Base-by-base conservation (phyloP, 139 green algal species). In the Chlorella sp. region DNA sequence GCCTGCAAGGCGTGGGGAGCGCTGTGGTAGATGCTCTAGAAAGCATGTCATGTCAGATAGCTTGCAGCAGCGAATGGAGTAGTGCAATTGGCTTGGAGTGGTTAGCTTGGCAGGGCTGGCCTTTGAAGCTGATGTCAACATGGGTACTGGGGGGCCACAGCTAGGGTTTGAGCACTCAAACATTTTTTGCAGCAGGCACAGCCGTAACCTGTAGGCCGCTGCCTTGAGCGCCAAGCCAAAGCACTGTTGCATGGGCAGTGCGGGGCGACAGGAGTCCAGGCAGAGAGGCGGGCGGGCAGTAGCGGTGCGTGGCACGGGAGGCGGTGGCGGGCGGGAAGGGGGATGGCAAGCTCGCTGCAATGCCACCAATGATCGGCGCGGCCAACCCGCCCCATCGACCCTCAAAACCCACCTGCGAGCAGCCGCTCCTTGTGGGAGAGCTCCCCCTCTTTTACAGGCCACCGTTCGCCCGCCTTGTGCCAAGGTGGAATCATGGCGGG, bases 341-440 rank as follows among this genome's bases (percentile, higher is more conserved):
- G 5, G 19, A 37, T 37, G 37, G 21, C 64, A 28, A 71, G 48
- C 64, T 71, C 21, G 11, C 22, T 32, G 64, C 64, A 71, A 4
- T 28, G 7, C 64, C 64, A 32, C 64, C 22, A 28, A 71, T 71
- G 64, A 71, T 71, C 64, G 24, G 48, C 48, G 71, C 75, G 75
- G 0, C 36, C 14, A 4, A 36, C 71, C 16, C 75, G 53, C 48
- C 48, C 48, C 48, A 57, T 57, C 48, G 7, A 9, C 34, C 4
- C 22, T 34, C 68, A 76, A 7, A 40, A 34, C 79, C 9, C 60
- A 66, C 89, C 91, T 32, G 75, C 81, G 28, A 94, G 75, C 86
- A 94, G 89, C 57, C 81, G 89, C 64, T 91, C 26, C 40, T 93
- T 93, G 26, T 94, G 81, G 3, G 78, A 68, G 48, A 36, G 73